Evolutionary conservation across 169 alveolate species (phyloP), one percentile per base, ranked within the genome.

Genomic region (Cystoisospora suis): DNA sequence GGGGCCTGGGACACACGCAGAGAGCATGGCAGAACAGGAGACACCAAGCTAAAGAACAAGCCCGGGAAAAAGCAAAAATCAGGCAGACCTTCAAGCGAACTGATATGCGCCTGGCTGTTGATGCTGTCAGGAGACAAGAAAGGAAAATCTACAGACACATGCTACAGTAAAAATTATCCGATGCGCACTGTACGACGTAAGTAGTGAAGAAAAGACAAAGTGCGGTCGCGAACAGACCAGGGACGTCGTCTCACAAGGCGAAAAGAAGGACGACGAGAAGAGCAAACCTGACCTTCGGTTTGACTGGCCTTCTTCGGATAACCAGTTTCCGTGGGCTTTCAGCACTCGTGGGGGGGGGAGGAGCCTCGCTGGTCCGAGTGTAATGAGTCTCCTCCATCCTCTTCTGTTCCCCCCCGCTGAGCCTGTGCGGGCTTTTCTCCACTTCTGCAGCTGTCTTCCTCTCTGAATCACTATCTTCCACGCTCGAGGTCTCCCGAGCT

Each of bases 1-100:
- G 83, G 29, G 3, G 69, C 90, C 90, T 86, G 88, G 1, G 32
- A 69, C 12, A 15, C 15, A 12, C 29, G 56, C 80, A 69, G 12
- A 5, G 80, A 17, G 40, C 75, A 17, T 27, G 6, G 75, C 5
- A 29, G 40, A 20, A 61, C 75, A n/a, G 75, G n/a, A 5, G 75
- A 7, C 75, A 61, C 80, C 3, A 15, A 23, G 29, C 65, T 12
- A 53, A 53, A 53, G 29, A 53, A 53, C 29, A 23, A 53, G 65
- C n/a, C n/a, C n/a, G n/a, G n/a, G n/a, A n/a, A n/a, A n/a, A n/a
- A n/a, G n/a, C n/a, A n/a, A n/a, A n/a, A n/a, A n/a, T n/a, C n/a
- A n/a, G n/a, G n/a, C n/a, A n/a, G n/a, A n/a, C n/a, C n/a, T n/a
- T n/a, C n/a, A n/a, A n/a, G n/a, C n/a, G n/a, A n/a, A n/a, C n/a